Percentiles rank a stretch among this genome's conserved stretches.
phyloP scores from a whole-genome alignment of 2,329 filamentous ascomycete species.

The Sporothrix protearum region DNA sequence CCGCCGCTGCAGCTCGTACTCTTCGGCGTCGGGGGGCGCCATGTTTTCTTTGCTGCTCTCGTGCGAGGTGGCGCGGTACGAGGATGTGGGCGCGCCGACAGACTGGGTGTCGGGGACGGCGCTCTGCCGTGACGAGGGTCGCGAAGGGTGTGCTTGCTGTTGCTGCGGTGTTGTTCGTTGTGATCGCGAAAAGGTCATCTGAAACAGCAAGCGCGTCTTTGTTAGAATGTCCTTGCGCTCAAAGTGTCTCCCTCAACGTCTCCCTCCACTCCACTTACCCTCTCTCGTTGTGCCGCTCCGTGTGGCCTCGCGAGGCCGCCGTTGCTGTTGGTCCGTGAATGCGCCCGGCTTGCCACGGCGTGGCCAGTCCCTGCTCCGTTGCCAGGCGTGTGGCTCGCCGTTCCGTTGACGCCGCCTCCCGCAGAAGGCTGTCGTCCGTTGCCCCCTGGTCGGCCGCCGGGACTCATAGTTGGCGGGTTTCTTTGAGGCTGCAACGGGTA shows the following conservation, averaged over 20 bases:
- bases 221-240: too few species aligned
- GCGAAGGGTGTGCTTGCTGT: constrained; percentile 22
- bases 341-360: constrained; percentile 5
- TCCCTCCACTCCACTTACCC: neutral
- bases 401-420: constrained; percentile 27
- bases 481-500: neutral
- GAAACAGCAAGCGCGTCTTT: neutral
- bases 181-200: constrained; percentile 32
- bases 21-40: constrained; percentile 55
- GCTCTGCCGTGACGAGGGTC: constrained; percentile 31
- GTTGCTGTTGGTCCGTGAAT: constrained; percentile 30
- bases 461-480: constrained; percentile 17
- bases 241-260: neutral
- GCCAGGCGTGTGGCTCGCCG: neutral
- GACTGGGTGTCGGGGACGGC: constrained; percentile 27
- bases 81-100: constrained; percentile 29
- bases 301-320: constrained; percentile 31
- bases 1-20: constrained; percentile 55
- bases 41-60: constrained; percentile 60
- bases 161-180: constrained; percentile 20
- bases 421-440: constrained; percentile 27
- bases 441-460: constrained; percentile 30
- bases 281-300: neutral
- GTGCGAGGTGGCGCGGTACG: constrained; percentile 46
- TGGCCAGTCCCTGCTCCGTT: neutral